Base-by-base conservation (phyloP, 1,139 yeast genomes). In the Yamadazyma diospyri region DNA sequence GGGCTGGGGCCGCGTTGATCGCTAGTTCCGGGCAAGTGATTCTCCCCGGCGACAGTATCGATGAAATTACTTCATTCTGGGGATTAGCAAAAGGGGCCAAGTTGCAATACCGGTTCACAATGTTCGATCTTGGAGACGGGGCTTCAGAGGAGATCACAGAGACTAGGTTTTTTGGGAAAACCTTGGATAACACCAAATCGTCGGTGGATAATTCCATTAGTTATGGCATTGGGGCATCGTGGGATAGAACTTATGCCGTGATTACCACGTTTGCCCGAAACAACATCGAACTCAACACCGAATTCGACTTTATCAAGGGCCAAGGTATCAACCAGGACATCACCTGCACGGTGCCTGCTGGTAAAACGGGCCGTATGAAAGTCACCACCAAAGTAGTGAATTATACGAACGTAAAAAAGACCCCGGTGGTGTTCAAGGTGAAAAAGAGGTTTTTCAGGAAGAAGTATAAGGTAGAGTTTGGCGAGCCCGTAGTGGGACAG, bases 1-100 rank as follows among this genome's bases (percentile, higher is more conserved):
- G 41, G 20, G 31, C 33, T 14, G 58, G 58, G 2, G 40, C 41
- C 4, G 46, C 46, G 2, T 37, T 33, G 17, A 34, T 54, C 2
- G 18, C 23, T 5, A 31, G 33, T 2, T 32, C 52, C 5, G 42
- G 44, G 5, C 45, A 56, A 7, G 31, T 53, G 2, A 43, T 55
- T 12, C 24, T 50, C 3, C 50, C 47, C 16, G 46, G 48, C 13
- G 46, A 45, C 12, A 42, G 38, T 22, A 34, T 25, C 17, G 36
- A 39, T 12, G 47, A 43, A 27, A 39, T 43, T 10, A 20, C 37
- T 12, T 34, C 40, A 28, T 32, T 40, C 44, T 9, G 36, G 38
- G 34, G 37, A 27, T 12, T 40, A 35, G 10, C 23, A 8, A 23
- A 25, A 7, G n/a, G 20, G n/a, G 15, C 11, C 5, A 29, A 37